Conservation (phyloP, 805 yeast species). For the Barnettozyma sp. region DNA sequence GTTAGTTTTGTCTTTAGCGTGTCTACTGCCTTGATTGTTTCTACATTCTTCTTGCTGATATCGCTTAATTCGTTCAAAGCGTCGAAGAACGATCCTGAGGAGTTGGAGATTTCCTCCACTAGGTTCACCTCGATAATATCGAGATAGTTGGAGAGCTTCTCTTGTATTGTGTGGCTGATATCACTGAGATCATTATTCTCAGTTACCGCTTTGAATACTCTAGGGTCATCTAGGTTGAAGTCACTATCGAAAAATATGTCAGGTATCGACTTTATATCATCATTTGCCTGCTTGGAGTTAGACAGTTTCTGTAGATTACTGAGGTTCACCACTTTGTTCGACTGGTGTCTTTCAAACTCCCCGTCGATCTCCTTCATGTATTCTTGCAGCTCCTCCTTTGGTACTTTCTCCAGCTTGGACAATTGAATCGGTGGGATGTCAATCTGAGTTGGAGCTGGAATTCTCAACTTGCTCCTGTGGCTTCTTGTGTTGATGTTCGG, state of each 20-base stretch:
- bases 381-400: conserved; percentile 35
- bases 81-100: conserved; percentile 78
- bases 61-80: conserved; percentile 73
- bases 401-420: conserved; percentile 41
- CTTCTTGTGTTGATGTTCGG: conserved; percentile 23
- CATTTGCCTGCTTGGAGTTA: conserved; percentile 20
- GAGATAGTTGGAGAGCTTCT: conserved; percentile 70
- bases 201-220: conserved; percentile 69
- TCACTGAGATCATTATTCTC: conserved; percentile 48
- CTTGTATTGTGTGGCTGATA: conserved; percentile 58
- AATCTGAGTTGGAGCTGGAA: conserved; percentile 62
- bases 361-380: conserved; percentile 39
- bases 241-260: conserved; percentile 55
- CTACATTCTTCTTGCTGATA: conserved; percentile 48
- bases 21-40: conserved; percentile 42
- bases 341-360: conserved; percentile 39
- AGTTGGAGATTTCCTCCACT: conserved; percentile 73
- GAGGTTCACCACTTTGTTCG: conserved; percentile 36
- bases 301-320: conserved; percentile 21
- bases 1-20: conserved; percentile 40
- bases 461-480: conserved; percentile 37
- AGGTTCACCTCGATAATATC: conserved; percentile 80
- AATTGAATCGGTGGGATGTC: conserved; percentile 83
- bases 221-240: conserved; percentile 83
- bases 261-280: conserved; percentile 48